phyloP scores from a whole-genome alignment of 192 early-diverging fungal genomes.

The Coemansia furcata region DNA sequence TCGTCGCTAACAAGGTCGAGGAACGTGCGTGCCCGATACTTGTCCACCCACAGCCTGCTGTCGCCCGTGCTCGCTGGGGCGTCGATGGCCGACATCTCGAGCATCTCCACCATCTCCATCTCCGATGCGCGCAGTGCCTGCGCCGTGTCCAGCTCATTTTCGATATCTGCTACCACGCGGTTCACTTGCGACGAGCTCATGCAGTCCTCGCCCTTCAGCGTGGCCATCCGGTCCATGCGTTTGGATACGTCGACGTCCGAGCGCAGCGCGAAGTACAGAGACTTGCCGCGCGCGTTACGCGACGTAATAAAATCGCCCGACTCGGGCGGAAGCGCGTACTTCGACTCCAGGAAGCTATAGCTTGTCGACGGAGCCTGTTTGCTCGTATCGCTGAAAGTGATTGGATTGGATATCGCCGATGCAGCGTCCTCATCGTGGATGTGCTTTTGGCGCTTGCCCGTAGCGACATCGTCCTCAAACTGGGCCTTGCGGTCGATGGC shows the following conservation, averaged over 20 bases:
- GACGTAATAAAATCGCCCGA: constrained; percentile 38
- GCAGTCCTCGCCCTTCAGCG: constrained; percentile 6
- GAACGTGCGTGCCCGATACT: constrained; percentile 79
- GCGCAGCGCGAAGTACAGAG: constrained; percentile 36
- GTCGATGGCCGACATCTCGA: neutral
- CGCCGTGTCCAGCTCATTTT: constrained; percentile 23
- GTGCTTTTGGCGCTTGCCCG: constrained; percentile 16
- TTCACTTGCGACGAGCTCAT: constrained; percentile 30
- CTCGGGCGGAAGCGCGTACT: constrained; percentile 38
- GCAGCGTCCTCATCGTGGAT: neutral
- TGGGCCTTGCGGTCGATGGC: constrained; percentile 15
- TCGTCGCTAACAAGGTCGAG: constrained; percentile 90
- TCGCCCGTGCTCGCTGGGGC: neutral
- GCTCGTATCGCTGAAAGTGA: neutral
- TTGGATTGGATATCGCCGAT: neutral
- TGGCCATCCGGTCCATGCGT: constrained; percentile 10
- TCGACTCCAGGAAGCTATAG: neutral
- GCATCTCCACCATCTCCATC: constrained; percentile 1
- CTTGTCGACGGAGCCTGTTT: neutral
- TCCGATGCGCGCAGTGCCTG: constrained; percentile 3
- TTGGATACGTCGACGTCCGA: constrained; percentile 14
- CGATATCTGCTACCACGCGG: constrained; percentile 37
- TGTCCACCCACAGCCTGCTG: constrained; percentile 80
- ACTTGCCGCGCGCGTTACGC: constrained; percentile 20
- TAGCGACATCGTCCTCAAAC: neutral